Conservation (phyloP, 164 flowering plant species). For the Cinnamomum micranthum region DNA sequence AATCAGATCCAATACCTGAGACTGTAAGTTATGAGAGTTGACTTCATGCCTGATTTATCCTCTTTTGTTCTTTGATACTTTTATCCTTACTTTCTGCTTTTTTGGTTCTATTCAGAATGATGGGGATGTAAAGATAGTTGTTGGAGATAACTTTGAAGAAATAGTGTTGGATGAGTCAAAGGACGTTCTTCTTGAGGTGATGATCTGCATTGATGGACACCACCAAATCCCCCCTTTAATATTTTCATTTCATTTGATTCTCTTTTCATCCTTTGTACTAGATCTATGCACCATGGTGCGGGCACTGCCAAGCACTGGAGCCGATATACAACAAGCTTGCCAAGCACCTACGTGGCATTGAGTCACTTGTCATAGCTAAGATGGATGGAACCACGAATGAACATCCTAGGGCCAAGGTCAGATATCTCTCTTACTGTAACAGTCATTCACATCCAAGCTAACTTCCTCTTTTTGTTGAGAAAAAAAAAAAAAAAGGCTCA, state of each 20-base stretch:
- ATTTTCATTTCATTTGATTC: constrained; percentile 1
- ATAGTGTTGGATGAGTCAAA: constrained; percentile 94
- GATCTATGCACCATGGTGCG: constrained; percentile 99
- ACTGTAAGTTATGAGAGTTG: constrained; percentile 39
- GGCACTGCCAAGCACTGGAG: constrained; percentile 92
- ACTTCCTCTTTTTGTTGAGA: neutral
- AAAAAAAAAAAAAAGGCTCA: too few species aligned
- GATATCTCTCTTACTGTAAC: neutral
- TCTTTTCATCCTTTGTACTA: constrained; percentile 20
- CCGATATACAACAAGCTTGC: constrained; percentile 93
- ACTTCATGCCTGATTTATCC: neutral
- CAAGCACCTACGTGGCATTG: constrained; percentile 70
- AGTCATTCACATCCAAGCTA: neutral
- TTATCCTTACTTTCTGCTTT: neutral
- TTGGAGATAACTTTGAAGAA: constrained; percentile 88
- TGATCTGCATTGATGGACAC: neutral
- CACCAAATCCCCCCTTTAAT: neutral
- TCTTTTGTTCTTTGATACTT: neutral
- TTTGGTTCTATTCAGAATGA: constrained; percentile 52
- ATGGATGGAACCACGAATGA: constrained; percentile 98
- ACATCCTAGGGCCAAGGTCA: constrained; percentile 91
- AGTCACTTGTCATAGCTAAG: constrained; percentile 83
- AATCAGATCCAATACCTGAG: constrained; percentile 94
- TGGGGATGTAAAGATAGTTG: constrained; percentile 85
- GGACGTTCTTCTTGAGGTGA: constrained; percentile 98